These are phyloP conservation scores for Lagenidium sp. DNA, from an alignment of 352 stramenopile genomes.

Conservation along the genomic window DNA sequence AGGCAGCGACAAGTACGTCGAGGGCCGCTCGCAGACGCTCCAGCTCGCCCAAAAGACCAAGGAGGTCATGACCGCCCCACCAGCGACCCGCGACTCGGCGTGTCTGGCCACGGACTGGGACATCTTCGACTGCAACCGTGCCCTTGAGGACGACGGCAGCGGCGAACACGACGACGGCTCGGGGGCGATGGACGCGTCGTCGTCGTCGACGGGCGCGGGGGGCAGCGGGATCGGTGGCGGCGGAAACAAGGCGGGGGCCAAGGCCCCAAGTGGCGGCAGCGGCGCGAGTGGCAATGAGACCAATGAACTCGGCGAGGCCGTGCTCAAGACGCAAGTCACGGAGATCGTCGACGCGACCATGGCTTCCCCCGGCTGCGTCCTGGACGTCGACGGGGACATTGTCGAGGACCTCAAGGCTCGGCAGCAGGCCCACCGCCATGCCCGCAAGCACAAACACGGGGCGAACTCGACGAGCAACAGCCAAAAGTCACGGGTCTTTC, in stretches of 20 bases:
- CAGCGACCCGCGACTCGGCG: conserved; percentile 59
- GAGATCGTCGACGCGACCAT: conserved; percentile 71
- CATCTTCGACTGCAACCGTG: conserved; percentile 67
- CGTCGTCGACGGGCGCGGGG: background rate
- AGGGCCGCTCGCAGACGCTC: conserved; percentile 54
- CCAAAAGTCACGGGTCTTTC: conserved; percentile 29
- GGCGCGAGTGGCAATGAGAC: conserved; percentile 1
- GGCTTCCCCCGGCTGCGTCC: conserved; percentile 62
- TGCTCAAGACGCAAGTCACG: conserved; percentile 65
- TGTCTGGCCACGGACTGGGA: conserved; percentile 79
- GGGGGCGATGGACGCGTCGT: conserved; percentile 2
- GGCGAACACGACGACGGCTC: conserved; percentile 20
- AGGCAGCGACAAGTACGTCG: conserved; percentile 67
- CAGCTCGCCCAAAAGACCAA: conserved; percentile 77
- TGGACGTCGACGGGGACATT: conserved; percentile 76
- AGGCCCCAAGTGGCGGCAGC: no score
- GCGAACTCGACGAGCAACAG: conserved; percentile 13
- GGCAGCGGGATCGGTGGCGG: background rate
- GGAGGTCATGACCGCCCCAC: conserved; percentile 73
- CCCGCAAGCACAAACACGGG: conserved; percentile 9
- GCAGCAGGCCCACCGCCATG: conserved; percentile 25
- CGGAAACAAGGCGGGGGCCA: conserved; percentile 3
- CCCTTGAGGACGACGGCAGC: conserved; percentile 26
- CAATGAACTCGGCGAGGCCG: conserved; percentile 38
- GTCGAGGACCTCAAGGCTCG: conserved; percentile 53